phyloP scores from a whole-genome alignment of 2,329 filamentous ascomycete species.

The Didymella pinodella region DNA sequence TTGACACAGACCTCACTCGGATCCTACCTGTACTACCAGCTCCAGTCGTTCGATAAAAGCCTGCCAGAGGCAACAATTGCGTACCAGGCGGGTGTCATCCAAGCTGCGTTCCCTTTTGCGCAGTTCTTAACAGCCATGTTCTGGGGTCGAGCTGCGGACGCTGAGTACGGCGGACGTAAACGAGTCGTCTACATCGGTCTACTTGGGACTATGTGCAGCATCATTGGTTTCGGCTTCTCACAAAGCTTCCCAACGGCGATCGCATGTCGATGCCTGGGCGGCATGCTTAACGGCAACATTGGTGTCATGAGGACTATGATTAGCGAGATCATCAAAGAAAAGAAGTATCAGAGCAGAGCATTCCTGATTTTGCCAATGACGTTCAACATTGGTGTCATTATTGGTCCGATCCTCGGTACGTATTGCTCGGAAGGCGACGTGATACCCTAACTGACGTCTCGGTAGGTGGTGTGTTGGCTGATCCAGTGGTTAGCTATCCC shows the following conservation, averaged over 20 bases:
- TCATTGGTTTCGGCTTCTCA: slow-evolving; percentile 74
- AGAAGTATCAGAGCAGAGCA: slow-evolving; percentile 66
- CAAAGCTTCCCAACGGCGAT: slow-evolving; percentile 68
- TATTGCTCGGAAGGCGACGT: not conserved
- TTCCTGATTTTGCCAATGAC: slow-evolving; percentile 72
- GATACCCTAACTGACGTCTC: slow-evolving; percentile 41
- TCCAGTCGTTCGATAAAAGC: slow-evolving; percentile 76
- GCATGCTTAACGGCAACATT: slow-evolving; percentile 74
- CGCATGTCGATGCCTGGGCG: slow-evolving; percentile 71
- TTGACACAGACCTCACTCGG: slow-evolving; percentile 71
- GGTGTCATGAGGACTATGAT: slow-evolving; percentile 80
- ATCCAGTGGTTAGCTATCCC: slow-evolving; percentile 70
- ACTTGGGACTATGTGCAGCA: slow-evolving; percentile 71
- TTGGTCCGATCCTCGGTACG: slow-evolving; percentile 53
- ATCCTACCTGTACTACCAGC: slow-evolving; percentile 86
- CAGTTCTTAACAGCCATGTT: slow-evolving; percentile 84
- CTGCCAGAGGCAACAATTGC: slow-evolving; percentile 71
- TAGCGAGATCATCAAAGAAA: slow-evolving; percentile 74
- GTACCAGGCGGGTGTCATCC: slow-evolving; percentile 77
- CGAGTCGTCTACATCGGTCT: slow-evolving; percentile 79
- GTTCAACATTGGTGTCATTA: slow-evolving; percentile 66
- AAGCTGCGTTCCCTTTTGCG: slow-evolving; percentile 79
- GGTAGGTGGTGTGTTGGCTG: slow-evolving; percentile 70
- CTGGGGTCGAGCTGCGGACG: slow-evolving; percentile 77
- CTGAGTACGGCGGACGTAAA: slow-evolving; percentile 72